Base-by-base conservation (phyloP, 768 basidiomycete genomes). In the Tulasnella sp. region DNA sequence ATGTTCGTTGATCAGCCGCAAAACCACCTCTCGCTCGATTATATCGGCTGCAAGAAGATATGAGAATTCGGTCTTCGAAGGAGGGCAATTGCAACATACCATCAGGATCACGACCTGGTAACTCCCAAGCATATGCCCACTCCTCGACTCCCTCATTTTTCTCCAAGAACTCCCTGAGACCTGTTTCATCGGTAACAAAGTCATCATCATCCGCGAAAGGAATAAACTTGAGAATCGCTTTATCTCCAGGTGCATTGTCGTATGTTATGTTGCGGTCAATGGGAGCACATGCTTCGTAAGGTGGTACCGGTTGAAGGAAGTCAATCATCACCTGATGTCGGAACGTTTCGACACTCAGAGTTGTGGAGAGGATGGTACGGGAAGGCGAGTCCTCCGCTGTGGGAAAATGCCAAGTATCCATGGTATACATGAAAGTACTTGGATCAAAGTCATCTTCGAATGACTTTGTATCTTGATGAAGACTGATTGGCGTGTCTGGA, bases 271-370 rank as follows among this genome's bases (percentile, higher is more conserved):
- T 78, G 40, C 70, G 67, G 9, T 60, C 57, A 2, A 69, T 55
- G 1, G 79, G 76, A 2, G 77, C 67, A 58, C 78, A 81, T 1
- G 69, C 65, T 57, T 81, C 78, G 58, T 83, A 82, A 4, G 61
- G 56, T 0, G 74, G 66, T 56, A 65, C 58, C 3, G 63, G 60
- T 22, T 25, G n/a, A n/a, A n/a, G n/a, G n/a, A n/a, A n/a, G n/a
- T n/a, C n/a, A n/a, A n/a, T n/a, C n/a, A n/a, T n/a, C n/a, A n/a
- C n/a, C n/a, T n/a, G n/a, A n/a, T n/a, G n/a, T n/a, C n/a, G n/a
- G n/a, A n/a, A n/a, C n/a, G n/a, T n/a, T n/a, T n/a, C n/a, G n/a
- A n/a, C n/a, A n/a, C n/a, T n/a, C n/a, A n/a, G n/a, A n/a, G n/a
- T n/a, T n/a, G n/a, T n/a, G n/a, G n/a, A n/a, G n/a, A n/a, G n/a